These are phyloP conservation scores for Mycotypha africana DNA, from an alignment of 371 early-diverging fungal species.

Conservation along the genomic window DNA sequence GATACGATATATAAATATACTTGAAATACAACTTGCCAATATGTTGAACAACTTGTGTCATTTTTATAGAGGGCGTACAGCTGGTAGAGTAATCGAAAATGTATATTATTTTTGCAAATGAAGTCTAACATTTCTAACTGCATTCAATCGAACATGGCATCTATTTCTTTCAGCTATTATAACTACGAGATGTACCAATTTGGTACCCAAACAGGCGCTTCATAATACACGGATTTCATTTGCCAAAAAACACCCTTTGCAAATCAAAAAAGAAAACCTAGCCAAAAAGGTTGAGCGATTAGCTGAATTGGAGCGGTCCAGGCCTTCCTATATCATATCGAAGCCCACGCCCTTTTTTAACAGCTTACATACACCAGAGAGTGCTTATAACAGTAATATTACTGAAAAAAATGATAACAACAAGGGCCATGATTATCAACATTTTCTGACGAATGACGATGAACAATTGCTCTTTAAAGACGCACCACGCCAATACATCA, in stretches of 20 bases:
- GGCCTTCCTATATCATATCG: slow-evolving; percentile 42
- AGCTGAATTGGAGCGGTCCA: slow-evolving; percentile 39
- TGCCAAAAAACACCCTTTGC: slow-evolving; percentile 48
- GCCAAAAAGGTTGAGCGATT: slow-evolving; percentile 34
- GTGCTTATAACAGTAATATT: slow-evolving; percentile 20
- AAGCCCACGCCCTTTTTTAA: slow-evolving; percentile 34
- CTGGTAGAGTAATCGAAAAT: no score
- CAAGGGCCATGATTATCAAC: slow-evolving; percentile 34
- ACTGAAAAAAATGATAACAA: background rate
- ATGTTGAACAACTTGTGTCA: no score
- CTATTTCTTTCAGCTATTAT: no score
- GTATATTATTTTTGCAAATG: no score
- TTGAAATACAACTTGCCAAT: no score
- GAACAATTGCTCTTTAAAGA: slow-evolving; percentile 50
- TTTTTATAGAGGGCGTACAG: no score
- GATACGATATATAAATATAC: no score
- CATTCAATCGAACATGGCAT: no score
- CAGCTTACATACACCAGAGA: slow-evolving; percentile 38
- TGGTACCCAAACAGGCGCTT: slow-evolving; percentile 28
- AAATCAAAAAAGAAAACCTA: slow-evolving; percentile 47
- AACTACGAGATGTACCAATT: no score
- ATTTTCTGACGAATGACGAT: slow-evolving; percentile 48
- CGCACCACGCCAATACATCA: slow-evolving; percentile 48
- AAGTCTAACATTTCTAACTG: no score
- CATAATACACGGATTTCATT: slow-evolving; percentile 30